Base-by-base conservation (phyloP, 257 asterid genomes). In the Euphrasia confusa region DNA sequence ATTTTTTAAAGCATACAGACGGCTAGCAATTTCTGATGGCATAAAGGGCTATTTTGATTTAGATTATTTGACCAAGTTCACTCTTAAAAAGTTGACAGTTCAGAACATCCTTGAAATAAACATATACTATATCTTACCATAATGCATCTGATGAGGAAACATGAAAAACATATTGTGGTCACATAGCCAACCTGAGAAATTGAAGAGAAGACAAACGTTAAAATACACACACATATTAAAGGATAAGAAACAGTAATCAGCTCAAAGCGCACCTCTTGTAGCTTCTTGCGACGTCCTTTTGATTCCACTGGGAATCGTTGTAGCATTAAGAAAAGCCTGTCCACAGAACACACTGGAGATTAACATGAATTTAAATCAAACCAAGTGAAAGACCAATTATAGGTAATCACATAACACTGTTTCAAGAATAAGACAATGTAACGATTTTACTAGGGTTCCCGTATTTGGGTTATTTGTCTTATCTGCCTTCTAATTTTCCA, bases 301-400 rank as follows among this genome's bases (percentile, higher is more conserved):
- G 99, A 93, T 74, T 93, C 99, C 35, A 93, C 95, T 7, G 99
- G 99, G 74, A 89, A 93, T 50, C 97, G 78, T 67, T 79, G 87
- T 56, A 93, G 78, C 99, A 89, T 93, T 65, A 89, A 73, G 76
- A 93, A 93, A 68, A 93, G 80, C 86, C 99, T 93, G 71, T 49
- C 32, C 58, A 53, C 65, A 68, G 40, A 71, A 73, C 52, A 15
- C 64, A 60, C 57, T 13, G 54, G 64, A 60, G 54, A 60, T 30
- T 37, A 37, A 37, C 42, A 37, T 37, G 42, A 58, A 72, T 58
- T 53, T 47, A 66, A 7, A 12, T 45, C 49, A 61, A 68, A 45
- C 52, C 5, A 45, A 45, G 18, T 4, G 18, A 45, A 45, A 45
- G 52, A n/a, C 2, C 52, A 14, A 6, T 45, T 5, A 45, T 45